Evolutionary conservation across 768 basidiomycete species (phyloP).

Genomic region (Lentinula boryana): DNA sequence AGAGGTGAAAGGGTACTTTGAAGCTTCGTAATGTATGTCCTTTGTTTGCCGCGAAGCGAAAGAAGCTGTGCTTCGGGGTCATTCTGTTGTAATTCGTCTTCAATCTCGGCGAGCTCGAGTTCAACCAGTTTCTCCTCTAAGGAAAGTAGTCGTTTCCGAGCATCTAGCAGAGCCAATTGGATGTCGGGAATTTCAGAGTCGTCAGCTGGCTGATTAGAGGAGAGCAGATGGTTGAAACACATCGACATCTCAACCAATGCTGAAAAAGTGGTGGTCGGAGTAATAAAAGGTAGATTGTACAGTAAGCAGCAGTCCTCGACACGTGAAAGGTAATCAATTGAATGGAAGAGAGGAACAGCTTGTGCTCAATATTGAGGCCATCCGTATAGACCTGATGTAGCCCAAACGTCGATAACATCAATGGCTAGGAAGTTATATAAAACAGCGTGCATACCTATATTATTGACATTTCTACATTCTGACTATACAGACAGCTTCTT

Average conservation of each 20-base stretch:
- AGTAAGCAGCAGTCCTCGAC: background rate
- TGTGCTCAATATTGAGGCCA: background rate
- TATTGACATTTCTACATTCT: background rate
- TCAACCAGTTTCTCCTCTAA: background rate
- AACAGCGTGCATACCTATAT: no score
- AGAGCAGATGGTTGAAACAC: background rate
- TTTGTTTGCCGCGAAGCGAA: background rate
- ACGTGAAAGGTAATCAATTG: background rate
- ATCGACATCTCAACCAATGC: background rate
- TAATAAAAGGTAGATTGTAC: background rate
- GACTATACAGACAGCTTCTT: constrained; percentile 46
- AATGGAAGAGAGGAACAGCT: background rate
- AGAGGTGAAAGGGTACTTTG: background rate
- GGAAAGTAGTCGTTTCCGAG: background rate
- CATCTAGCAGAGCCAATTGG: background rate
- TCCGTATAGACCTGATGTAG: background rate
- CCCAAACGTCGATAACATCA: background rate
- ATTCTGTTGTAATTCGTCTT: background rate
- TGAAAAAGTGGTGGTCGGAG: background rate
- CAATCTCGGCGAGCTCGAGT: background rate
- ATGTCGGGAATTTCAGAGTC: background rate
- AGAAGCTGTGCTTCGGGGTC: background rate
- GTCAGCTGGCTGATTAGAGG: background rate
- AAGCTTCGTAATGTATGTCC: background rate
- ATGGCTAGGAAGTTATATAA: background rate